Percentiles rank a stretch among this genome's conserved stretches.
phyloP scores from a whole-genome alignment of 2,329 filamentous ascomycete genomes.

The Trichoderma arundinaceum region DNA sequence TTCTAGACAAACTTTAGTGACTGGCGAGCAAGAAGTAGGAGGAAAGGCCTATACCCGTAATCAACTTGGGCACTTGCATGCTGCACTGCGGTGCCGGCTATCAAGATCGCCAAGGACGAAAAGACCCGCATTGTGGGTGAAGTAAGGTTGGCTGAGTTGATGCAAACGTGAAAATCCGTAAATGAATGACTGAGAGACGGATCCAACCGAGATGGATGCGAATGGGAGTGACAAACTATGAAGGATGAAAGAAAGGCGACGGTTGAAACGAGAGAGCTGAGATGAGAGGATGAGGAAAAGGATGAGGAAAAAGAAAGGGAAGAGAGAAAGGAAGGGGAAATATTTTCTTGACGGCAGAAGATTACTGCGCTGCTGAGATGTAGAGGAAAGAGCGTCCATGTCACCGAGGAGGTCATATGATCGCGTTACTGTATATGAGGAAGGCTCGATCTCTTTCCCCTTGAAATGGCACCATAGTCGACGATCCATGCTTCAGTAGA shows the following conservation, averaged over 20 bases:
- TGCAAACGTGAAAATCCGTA: constrained; percentile 7
- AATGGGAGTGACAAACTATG: constrained; percentile 21
- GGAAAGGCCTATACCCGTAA: constrained; percentile 42
- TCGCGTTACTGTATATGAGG: background rate
- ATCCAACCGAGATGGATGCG: constrained; percentile 23
- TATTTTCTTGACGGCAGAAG: background rate
- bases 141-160: constrained; percentile 29
- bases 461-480: background rate
- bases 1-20: constrained; percentile 31
- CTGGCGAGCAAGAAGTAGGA: background rate
- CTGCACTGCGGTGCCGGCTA: constrained; percentile 45
- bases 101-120: constrained; percentile 45
- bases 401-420: background rate
- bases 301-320: constrained; percentile 5
- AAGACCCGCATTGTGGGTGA: constrained; percentile 48
- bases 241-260: constrained; percentile 33
- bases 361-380: background rate
- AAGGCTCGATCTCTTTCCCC: constrained; percentile 3
- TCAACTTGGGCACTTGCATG: constrained; percentile 42
- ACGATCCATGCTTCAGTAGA: background rate
- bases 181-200: constrained; percentile 1
- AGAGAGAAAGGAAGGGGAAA: constrained; percentile 31
- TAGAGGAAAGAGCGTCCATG: constrained; percentile 2
- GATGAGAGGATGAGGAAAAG: constrained; percentile 31
- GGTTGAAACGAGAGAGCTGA: constrained; percentile 23